Evolutionary conservation across 192 early-diverging fungal species (phyloP), one percentile per base, ranked within the genome.

Genomic region (Haplosporangium gracile): DNA sequence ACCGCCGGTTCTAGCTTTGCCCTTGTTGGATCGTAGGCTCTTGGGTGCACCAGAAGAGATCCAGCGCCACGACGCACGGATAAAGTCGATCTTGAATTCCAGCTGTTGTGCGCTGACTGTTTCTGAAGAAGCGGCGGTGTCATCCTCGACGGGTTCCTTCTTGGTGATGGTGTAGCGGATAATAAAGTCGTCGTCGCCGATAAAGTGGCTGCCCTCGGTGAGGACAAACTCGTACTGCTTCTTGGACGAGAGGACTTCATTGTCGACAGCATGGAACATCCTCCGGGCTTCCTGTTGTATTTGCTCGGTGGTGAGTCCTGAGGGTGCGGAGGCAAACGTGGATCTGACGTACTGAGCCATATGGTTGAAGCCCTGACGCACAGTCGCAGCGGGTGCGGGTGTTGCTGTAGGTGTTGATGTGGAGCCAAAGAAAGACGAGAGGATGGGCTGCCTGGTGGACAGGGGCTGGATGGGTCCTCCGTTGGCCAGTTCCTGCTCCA

Each of bases 61-160:
- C 79, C 79, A 86, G 22, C 63, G 77, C 84, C 84, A 86, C 15
- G 84, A 80, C 7, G 72, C 84, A 1, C 84, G 74, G 26, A 86
- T 86, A 29, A 75, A 86, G 63, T 86, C 79, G 11, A 86, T 76
- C 40, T 72, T 70, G 53, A 85, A 68, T 20, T 57, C 24, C 45
- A 75, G 43, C n/a, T 24, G 45, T 32, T 8, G 45, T 45, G 45
- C 4, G 51, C 24, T 45, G 36, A 24, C 26, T 4, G 75, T 2
- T 76, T 16, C n/a, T 47, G 75, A 13, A 51, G 26, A 13, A 32
- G 38, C 18, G 4, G 11, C 57, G 26, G 29, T 24, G 2, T 29
- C 60, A 7, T 57, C 29, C 9, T 49, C 11, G 51, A 22, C 9
- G 3, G 26, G 39, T 15, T 73, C n/a, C 13, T n/a, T 45, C 15